Percentiles rank a stretch among this genome's conserved stretches.
phyloP scores from a whole-genome alignment of 176 grass and related monocot genomes.

The Cocos nucifera region DNA sequence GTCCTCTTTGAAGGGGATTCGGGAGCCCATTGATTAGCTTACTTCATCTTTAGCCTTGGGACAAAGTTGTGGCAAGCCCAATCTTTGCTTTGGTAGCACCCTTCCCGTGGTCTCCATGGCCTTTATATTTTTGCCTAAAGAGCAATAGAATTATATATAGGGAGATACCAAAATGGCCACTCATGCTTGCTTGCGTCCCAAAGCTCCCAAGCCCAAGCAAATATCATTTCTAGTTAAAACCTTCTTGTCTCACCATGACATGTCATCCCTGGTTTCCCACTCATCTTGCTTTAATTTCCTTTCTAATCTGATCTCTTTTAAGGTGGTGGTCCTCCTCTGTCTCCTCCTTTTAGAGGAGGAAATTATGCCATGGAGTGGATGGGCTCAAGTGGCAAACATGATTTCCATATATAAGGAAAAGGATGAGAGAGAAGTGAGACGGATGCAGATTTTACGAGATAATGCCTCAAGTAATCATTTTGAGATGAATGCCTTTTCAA shows the following conservation, averaged over 20 bases:
- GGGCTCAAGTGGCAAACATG: not conserved
- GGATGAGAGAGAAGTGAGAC: too few relatives aligned
- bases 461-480: too few relatives aligned
- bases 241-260: too few relatives aligned
- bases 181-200: slow-evolving; percentile 58
- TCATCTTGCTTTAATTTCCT: not conserved
- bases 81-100: not conserved
- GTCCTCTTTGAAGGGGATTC: not conserved
- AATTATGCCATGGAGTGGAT: slow-evolving; percentile 1
- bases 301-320: not conserved
- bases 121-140: too few relatives aligned
- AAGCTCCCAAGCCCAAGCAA: slow-evolving; percentile 46
- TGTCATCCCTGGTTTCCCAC: slow-evolving; percentile 8
- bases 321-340: slow-evolving; percentile 10
- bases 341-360: slow-evolving; percentile 1
- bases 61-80: not conserved
- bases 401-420: too few relatives aligned
- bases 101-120: not conserved
- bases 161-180: not conserved
- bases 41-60: not conserved
- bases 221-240: not conserved
- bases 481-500: too few relatives aligned
- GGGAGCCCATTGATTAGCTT: not conserved
- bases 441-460: too few relatives aligned
- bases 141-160: too few relatives aligned